Evolutionary conservation across 495 filamentous ascomycete species (phyloP).

Genomic region (Hypomontagnella monticulosa): DNA sequence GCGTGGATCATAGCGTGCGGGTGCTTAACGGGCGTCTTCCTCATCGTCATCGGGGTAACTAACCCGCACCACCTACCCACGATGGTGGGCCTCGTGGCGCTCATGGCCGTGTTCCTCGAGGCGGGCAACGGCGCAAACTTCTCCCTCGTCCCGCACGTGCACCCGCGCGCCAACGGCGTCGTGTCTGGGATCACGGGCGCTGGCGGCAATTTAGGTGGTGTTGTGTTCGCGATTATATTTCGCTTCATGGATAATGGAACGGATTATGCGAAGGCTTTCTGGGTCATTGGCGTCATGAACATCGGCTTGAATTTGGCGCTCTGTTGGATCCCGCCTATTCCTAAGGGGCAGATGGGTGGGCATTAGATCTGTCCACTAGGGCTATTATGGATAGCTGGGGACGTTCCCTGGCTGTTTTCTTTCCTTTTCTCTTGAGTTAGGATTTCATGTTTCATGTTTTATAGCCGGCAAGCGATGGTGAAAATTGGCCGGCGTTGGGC

Average conservation of each 20-base stretch:
- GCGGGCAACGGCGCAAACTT: conserved; percentile 88
- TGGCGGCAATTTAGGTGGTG: conserved; percentile 83
- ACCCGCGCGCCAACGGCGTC: conserved; percentile 73
- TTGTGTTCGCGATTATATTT: conserved; percentile 88
- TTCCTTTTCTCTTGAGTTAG: not conserved
- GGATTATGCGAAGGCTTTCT: conserved; percentile 74
- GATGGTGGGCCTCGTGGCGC: conserved; percentile 80
- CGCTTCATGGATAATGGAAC: conserved; percentile 69
- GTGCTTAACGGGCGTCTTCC: conserved; percentile 70
- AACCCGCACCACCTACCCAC: conserved; percentile 66
- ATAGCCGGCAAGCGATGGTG: no score
- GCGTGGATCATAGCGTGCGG: conserved; percentile 70
- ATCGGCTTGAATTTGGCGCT: conserved; percentile 73
- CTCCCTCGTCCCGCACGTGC: conserved; percentile 83
- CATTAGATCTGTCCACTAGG: conserved; percentile 21
- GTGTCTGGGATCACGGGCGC: conserved; percentile 82
- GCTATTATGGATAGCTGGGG: no score
- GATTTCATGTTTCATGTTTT: no score
- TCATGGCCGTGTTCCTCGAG: conserved; percentile 83
- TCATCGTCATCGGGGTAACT: conserved; percentile 74
- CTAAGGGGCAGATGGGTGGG: conserved; percentile 73
- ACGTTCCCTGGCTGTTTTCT: not conserved
- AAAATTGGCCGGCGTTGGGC: no score
- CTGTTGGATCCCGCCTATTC: conserved; percentile 77
- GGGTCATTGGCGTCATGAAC: conserved; percentile 83